Percentiles rank a stretch among this genome's conserved stretches.
Conservation (phyloP, 768 basidiomycete genomes). For the Chalciporus sphaerocephalus region DNA sequence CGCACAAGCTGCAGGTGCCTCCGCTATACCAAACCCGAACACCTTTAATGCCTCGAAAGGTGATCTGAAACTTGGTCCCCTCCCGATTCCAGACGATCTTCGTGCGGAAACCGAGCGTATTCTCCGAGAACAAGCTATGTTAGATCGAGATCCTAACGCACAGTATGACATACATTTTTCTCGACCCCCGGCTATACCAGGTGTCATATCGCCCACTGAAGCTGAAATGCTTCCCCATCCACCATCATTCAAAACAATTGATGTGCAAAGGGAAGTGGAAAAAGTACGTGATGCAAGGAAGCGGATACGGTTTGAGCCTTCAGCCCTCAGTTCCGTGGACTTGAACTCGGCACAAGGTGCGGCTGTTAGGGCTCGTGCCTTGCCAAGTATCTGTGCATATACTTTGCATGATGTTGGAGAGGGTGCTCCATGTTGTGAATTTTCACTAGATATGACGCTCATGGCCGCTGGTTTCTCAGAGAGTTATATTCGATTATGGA, state of each 20-base stretch:
- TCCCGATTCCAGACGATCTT: conserved; percentile 75
- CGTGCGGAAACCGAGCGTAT: conserved; percentile 75
- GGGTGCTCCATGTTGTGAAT: conserved; percentile 80
- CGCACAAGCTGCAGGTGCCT: conserved; percentile 35
- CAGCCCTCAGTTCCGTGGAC: conserved; percentile 54
- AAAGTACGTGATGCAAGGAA: conserved; percentile 86
- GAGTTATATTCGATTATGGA: conserved; percentile 94
- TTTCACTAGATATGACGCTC: conserved; percentile 86
- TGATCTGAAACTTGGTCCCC: conserved; percentile 80
- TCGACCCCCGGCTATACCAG: conserved; percentile 47
- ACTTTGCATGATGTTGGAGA: conserved; percentile 94
- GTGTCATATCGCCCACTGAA: conserved; percentile 59
- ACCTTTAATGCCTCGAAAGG: conserved; percentile 75
- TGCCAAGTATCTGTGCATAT: conserved; percentile 93
- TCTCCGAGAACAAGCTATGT: conserved; percentile 75
- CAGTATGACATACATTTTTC: conserved; percentile 61
- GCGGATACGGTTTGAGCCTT: conserved; percentile 85
- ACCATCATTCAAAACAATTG: conserved; percentile 74
- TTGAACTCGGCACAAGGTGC: conserved; percentile 54
- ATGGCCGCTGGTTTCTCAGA: conserved; percentile 96
- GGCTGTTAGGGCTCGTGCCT: conserved; percentile 51
- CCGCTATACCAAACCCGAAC: conserved; percentile 54
- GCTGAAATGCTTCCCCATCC: conserved; percentile 79
- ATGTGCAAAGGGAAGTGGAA: conserved; percentile 89
- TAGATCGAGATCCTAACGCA: conserved; percentile 62